Base-by-base conservation (phyloP, 352 stramenopile genomes). In the Pelagophyceae sp. region DNA sequence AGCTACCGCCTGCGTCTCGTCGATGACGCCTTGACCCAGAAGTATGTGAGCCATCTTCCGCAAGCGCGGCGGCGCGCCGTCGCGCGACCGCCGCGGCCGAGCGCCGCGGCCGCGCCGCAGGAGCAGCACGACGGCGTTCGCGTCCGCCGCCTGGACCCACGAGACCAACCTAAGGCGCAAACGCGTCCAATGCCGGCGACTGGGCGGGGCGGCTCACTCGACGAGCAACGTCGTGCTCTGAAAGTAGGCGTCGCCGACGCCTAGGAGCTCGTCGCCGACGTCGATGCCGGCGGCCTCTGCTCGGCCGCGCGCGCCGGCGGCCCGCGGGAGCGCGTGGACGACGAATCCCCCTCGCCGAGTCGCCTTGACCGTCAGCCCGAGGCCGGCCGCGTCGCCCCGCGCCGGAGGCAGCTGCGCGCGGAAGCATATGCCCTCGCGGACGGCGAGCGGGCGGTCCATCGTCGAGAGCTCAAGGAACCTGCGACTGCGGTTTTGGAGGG, bases 251-350 rank as follows among this genome's bases (percentile, higher is more conserved):
- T 58, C 67, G 67, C 38, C 67, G 20, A 74, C 6, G 27, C 67
- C 67, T 37, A 74, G 35, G 15, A 74, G 15, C 67, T 74, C 67
- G 67, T 74, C 67, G 35, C 37, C 37, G 11, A 74, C 38, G 2
- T n/a, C 0, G 3, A 74, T n/a, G 33, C 67, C 67, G 23, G 67
- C 67, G 2, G 67, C 67, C 35, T 58, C 35, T 1, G 67, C 67
- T 6, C 38, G 67, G 20, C 35, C 33, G 35, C 1, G 33, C 2
- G 2, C 3, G 6, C 38, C 33, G 29, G 29, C 19, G 61, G 1
- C 11, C 33, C 61, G 27, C 67, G 67, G 67, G 17, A 74, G 67
- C 67, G 67, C 67, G 35, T 74, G 67, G 2, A 74, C 37, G 15
- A 74, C 11, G 33, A 58, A 35, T 11, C 67, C 35, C 11, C 37